These are phyloP conservation scores for Castanea crenata DNA, from an alignment of 306 rosid genomes.

Conservation along the genomic window DNA sequence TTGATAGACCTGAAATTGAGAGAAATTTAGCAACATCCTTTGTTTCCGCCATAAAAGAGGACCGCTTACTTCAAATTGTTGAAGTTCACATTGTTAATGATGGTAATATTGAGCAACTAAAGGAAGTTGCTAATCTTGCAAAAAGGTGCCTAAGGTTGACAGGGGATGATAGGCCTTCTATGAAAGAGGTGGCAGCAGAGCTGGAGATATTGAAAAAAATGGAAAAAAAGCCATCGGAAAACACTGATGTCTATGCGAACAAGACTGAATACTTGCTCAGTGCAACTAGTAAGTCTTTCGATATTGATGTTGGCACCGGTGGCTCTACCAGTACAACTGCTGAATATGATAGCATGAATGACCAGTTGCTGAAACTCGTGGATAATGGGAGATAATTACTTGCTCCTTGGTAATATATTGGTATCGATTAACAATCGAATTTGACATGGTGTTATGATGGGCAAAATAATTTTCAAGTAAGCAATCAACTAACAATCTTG, in stretches of 20 bases:
- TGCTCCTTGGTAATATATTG: not conserved
- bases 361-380: not conserved
- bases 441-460: no score
- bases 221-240: constrained; percentile 9
- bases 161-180: constrained; percentile 45
- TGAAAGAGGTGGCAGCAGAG: constrained; percentile 47
- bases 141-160: constrained; percentile 26
- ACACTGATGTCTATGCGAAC: not conserved
- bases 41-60: constrained; percentile 25
- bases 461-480: no score
- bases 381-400: not conserved
- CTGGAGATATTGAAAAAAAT: constrained; percentile 28
- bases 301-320: not conserved
- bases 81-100: constrained; percentile 18
- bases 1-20: constrained; percentile 6
- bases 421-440: no score
- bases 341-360: not conserved
- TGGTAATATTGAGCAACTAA: constrained; percentile 19
- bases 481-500: no score
- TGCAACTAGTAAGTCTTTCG: not conserved
- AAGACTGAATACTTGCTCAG: constrained; percentile 13
- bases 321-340: not conserved
- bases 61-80: constrained; percentile 18
- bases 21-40: constrained; percentile 25
- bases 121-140: constrained; percentile 30